Conservation (phyloP, 2,329 filamentous ascomycete genomes). For the Proliferodiscus dingleyae region DNA sequence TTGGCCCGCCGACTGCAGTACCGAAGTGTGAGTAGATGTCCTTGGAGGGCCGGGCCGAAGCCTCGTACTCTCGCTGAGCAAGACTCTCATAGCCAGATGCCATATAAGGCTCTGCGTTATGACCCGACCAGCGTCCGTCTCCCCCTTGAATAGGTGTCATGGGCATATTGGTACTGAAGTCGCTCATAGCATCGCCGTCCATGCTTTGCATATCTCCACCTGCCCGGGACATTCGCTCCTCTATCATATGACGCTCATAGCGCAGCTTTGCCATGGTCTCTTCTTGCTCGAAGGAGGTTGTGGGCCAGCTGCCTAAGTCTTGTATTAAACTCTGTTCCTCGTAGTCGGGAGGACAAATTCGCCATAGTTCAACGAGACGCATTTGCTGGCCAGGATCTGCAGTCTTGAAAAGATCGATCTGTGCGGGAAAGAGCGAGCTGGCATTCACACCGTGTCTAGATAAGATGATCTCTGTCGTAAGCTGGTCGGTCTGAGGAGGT, state of each 20-base stretch:
- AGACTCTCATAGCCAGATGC: slow-evolving; percentile 71
- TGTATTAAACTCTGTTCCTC: slow-evolving; percentile 51
- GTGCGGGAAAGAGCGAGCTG: slow-evolving; percentile 62
- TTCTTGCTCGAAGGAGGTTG: slow-evolving; percentile 49
- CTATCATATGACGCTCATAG: slow-evolving; percentile 48
- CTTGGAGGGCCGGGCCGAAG: slow-evolving; percentile 38
- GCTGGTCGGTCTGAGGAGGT: slow-evolving; percentile 43
- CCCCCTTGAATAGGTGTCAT: slow-evolving; percentile 45
- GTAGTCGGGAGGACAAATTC: slow-evolving; percentile 66
- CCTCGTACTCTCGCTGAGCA: slow-evolving; percentile 59
- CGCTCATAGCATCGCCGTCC: slow-evolving; percentile 41
- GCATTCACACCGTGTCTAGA: slow-evolving; percentile 66
- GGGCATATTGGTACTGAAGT: slow-evolving; percentile 31
- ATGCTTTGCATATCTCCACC: slow-evolving; percentile 34
- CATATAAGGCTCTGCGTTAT: slow-evolving; percentile 64
- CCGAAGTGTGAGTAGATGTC: slow-evolving; percentile 43
- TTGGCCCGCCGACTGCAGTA: slow-evolving; percentile 33
- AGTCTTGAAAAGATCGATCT: slow-evolving; percentile 73
- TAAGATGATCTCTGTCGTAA: slow-evolving; percentile 54
- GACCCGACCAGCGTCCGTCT: slow-evolving; percentile 46
- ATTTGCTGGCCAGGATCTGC: slow-evolving; percentile 68
- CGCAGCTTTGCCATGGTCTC: slow-evolving; percentile 52
- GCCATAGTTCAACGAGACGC: slow-evolving; percentile 79
- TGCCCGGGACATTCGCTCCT: slow-evolving; percentile 36
- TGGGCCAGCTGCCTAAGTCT: slow-evolving; percentile 53